Evolutionary conservation across 371 early-diverging fungal genomes (phyloP), one percentile per base, ranked within the genome.

Genomic region (Mortierella sp.): DNA sequence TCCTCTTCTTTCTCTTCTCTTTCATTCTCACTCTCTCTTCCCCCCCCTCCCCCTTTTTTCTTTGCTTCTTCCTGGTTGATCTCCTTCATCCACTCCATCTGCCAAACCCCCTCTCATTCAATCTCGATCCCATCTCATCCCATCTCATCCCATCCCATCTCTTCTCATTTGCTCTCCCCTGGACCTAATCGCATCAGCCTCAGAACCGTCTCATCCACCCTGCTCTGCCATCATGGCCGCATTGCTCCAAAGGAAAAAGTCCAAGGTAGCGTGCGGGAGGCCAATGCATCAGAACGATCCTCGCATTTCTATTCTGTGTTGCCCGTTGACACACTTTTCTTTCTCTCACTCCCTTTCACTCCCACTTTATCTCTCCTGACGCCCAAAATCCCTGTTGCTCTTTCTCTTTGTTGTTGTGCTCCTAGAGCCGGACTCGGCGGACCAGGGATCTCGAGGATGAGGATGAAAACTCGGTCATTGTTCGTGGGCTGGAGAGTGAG

Each of bases 391-490:
- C 19, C 37, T 57, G 29, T 29, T 29, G n/a, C 29, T 21, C 19
- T 28, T 46, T 21, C 30, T 12, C 28, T 26, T 43, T 9, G 15
- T 1, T 28, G 18, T 29, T 18, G 18, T 19, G 9, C 57, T 4
- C 25, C 18, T 16, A 19, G n/a, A n/a, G 43, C n/a, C 19, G 30
- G 16, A 55, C 25, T 25, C 26, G 12, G n/a, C 25, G 15, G 14
- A 44, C 66, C 7, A 66, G 74, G 29, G 70, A 62, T 3, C 66
- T 64, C 53, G 80, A 70, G 29, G 80, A 73, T 30, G 66, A 66
- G 61, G 80, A 80, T 19, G 80, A 80, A 44, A 70, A 80, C 57
- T 66, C 59, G 74, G 70, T 44, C n/a, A 80, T 80, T 50, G 53
- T 80, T 44, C 73, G 70, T 28, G 64, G 66, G 18, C 80, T 80